Conservation (phyloP, 2,329 filamentous ascomycete species). For the Thermoascus crustaceus region DNA sequence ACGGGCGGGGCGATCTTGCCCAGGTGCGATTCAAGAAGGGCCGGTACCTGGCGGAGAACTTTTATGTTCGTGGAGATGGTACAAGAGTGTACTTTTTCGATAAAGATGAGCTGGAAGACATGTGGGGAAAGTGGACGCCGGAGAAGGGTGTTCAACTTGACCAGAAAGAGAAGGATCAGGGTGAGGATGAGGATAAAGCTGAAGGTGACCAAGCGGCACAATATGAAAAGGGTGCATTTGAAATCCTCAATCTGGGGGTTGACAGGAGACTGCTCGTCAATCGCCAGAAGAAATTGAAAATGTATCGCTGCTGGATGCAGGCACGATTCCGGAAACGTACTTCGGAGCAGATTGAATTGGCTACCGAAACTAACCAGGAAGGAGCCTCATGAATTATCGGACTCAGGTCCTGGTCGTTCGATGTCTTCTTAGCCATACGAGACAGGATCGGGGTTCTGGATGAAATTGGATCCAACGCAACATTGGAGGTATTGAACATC, state of each 20-base stretch:
- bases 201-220: constrained; percentile 4
- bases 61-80: constrained; percentile 91
- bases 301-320: constrained; percentile 83
- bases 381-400: not conserved
- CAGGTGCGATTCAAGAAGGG: constrained; percentile 97
- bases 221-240: constrained; percentile 43
- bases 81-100: constrained; percentile 98
- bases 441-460: too few species aligned
- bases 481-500: too few species aligned
- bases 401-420: too few species aligned
- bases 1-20: constrained; percentile 87
- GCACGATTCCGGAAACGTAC: constrained; percentile 34
- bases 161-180: constrained; percentile 7
- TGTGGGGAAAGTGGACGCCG: constrained; percentile 58
- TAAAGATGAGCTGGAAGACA: constrained; percentile 65
- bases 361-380: not conserved
- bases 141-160: constrained; percentile 24
- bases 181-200: constrained; percentile 9
- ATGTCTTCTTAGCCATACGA: too few species aligned
- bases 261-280: constrained; percentile 90
- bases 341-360: too few species aligned
- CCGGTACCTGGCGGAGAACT: constrained; percentile 89
- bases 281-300: constrained; percentile 80
- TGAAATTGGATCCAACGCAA: too few species aligned
- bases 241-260: constrained; percentile 69